Base-by-base conservation (phyloP, 805 yeast species). In the Candida hungchunana region DNA sequence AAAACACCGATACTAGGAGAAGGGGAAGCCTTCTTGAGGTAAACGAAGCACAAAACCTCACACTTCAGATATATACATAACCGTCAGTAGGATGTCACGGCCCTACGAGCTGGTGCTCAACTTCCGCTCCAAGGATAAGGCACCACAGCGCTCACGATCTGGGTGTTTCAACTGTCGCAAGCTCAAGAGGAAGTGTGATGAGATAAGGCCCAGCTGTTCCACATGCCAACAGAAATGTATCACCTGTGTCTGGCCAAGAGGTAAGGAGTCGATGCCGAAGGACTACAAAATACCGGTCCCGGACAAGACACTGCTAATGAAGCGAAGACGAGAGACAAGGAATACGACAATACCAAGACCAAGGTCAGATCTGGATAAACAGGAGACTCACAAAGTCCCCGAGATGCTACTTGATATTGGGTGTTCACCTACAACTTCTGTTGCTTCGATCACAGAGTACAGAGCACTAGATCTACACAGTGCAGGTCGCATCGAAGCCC, bases 151-250 rank as follows among this genome's bases (percentile, higher is more conserved):
- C 12, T 38, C 42, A 9, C 31, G 35, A 8, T 8, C 26, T 19
- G 42, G 42, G 4, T 38, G 42, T 15, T 38, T 38, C 42, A 38
- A 38, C 35, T 38, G 85, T 52, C 66, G 83, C 28, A 72, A 71
- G 50, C 66, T 82, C 48, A 77, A 78, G 62, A 69, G 78, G 64
- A 78, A 77, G 62, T 78, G 84, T 55, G 79, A 75, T 45, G 79
- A 75, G 47, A 57, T 52, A 15, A 66, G 56, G 35, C 70, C 71
- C 7, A 46, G 48, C 39, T 65, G 71, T 40, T 56, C 61, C 8
- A 66, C 65, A 31, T 73, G 79, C 46, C 32, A 51, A 9, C 41
- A 55, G 7, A 66, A 67, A 42, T 39, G 50, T 14, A 39, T 53
- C 47, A 54, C 28, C 36, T 65, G 48, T 36, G 39, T 42, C 2